Percentiles rank a stretch among this genome's conserved stretches.
phyloP scores from a whole-genome alignment of 169 alveolate species.

The Babesia bigemina region DNA sequence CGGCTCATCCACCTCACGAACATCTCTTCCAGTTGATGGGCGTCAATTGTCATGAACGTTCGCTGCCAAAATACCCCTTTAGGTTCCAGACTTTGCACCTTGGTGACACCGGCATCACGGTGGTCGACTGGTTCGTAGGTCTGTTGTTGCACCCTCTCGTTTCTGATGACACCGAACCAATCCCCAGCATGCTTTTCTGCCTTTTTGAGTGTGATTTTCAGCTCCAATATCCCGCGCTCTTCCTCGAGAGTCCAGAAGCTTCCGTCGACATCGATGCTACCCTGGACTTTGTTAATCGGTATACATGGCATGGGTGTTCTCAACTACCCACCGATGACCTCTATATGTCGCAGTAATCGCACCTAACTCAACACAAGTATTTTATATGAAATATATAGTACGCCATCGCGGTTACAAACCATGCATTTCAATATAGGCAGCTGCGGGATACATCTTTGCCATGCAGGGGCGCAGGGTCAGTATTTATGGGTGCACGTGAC shows the following conservation, averaged over 20 bases:
- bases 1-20: slow-evolving; percentile 54
- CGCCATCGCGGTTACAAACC: too few species aligned
- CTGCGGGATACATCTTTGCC: too few species aligned
- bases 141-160: slow-evolving; percentile 37
- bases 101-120: slow-evolving; percentile 8
- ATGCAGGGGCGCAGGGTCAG: too few species aligned
- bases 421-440: too few species aligned
- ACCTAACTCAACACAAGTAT: too few species aligned
- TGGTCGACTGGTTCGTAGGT: slow-evolving; percentile 19
- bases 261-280: slow-evolving; percentile 48
- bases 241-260: slow-evolving; percentile 62
- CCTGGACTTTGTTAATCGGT: slow-evolving; percentile 7
- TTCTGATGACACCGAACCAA: slow-evolving; percentile 56
- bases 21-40: slow-evolving; percentile 31
- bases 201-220: slow-evolving; percentile 44
- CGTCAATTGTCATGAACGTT: slow-evolving; percentile 13
- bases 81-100: slow-evolving; percentile 29
- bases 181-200: slow-evolving; percentile 4
- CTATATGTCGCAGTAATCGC: too few species aligned
- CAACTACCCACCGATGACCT: too few species aligned
- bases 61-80: slow-evolving; percentile 24
- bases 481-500: too few species aligned
- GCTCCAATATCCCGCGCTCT: not conserved
- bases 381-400: too few species aligned
- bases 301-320: too few species aligned